Evolutionary conservation across 306 rosid species (phyloP).

Genomic region (Lablab purpureus): DNA sequence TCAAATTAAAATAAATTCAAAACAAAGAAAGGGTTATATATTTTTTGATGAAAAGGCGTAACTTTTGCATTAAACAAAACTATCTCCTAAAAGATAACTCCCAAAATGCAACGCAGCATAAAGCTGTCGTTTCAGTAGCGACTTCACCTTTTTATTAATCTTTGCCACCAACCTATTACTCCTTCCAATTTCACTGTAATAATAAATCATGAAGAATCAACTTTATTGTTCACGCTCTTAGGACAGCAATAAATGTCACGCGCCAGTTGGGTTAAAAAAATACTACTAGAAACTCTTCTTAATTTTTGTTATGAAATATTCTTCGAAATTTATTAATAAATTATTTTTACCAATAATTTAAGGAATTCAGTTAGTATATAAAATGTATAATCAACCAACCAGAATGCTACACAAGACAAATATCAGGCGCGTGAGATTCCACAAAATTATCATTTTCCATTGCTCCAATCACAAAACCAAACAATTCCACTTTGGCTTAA

Average conservation of each 20-base stretch:
- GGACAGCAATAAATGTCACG: neutral
- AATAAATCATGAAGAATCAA: neutral
- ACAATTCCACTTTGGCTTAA: slow-evolving; percentile 31
- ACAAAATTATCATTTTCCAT: neutral
- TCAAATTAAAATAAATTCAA: too few relatives aligned
- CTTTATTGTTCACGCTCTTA: neutral
- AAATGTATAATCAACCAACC: neutral
- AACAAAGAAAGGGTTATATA: neutral
- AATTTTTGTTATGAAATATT: neutral
- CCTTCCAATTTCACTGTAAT: neutral
- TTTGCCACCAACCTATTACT: neutral
- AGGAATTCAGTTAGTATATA: neutral
- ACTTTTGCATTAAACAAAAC: neutral
- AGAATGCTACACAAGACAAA: slow-evolving; percentile 9
- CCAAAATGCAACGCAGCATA: neutral
- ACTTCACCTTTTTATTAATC: neutral
- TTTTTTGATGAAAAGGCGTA: neutral
- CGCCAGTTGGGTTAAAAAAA: neutral
- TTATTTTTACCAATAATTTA: neutral
- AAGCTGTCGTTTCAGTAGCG: neutral
- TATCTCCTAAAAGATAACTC: neutral
- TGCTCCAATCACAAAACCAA: neutral
- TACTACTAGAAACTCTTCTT: neutral
- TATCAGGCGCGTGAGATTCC: slow-evolving; percentile 40
- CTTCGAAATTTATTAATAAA: neutral